Evolutionary conservation across 1,139 yeast genomes (phyloP), one percentile per base, ranked within the genome.

Genomic region (Hansenula sp.): DNA sequence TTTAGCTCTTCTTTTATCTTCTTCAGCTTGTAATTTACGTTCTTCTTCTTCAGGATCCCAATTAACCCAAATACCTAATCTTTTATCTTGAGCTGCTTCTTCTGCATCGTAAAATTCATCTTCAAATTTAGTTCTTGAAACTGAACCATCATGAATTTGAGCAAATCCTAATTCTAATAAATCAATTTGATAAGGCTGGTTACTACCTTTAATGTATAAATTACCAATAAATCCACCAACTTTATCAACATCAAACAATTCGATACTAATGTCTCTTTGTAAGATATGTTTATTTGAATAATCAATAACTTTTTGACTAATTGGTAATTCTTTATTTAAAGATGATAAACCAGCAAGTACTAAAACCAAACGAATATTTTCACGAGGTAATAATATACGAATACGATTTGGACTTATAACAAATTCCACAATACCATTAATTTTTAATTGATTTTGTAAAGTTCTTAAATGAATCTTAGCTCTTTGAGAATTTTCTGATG

Each of bases 141-240:
- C 77, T 1, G 92, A 82, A 43, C 74, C 72, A 37, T 76, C 88
- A 53, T 86, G 94, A 18, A 78, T 62, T 48, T 75, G 70, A 16
- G 78, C 85, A 42, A 75, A 70, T 2, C 96, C 96, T 44, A 75
- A 75, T 37, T 71, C 72, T 46, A 84, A 68, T 42, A 88, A 67
- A n/a, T 68, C 61, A 6, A 73, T 65, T 52, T 85, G 89, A 42
- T 83, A 70, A 13, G 95, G 89, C 27, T 65, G 58, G 20, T 71
- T 65, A 37, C 71, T 71, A 9, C 77, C 71, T 20, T 75, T 75
- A 13, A 77, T 57, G 56, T 67, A 83, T 40, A 86, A 55, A 52
- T 82, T 77, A 39, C 95, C 95, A 57, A 86, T 77, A 53, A 87
- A 88, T 0, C 85, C 86, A 44, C 96, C 96, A 45, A 82, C 71